Evolutionary conservation across 2,329 filamentous ascomycete species (phyloP), one percentile per base, ranked within the genome.

Genomic region (Diaporthe caulivora): DNA sequence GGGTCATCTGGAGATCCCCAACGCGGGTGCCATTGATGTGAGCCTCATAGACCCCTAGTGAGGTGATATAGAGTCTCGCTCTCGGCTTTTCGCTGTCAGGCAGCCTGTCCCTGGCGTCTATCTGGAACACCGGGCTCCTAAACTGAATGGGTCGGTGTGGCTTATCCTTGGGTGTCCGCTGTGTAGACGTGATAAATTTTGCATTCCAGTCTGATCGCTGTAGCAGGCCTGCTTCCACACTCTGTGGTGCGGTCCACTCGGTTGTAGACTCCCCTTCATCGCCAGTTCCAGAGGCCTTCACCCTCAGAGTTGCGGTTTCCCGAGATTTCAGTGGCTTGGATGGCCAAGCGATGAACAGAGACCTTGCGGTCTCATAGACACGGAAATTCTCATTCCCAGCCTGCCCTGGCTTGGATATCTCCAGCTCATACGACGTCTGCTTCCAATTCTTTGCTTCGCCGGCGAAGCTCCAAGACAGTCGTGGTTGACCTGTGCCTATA

Each of bases 1-100:
- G 85, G 24, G 84, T 81, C 77, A 85, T 78, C 47, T 75, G 75
- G n/a, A 78, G 75, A 49, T 81, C 78, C 0, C 79, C 79, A 8
- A 83, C 79, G 6, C 72, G 74, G n/a, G 75, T 74, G 2, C 83
- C 83, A 72, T 86, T 86, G 73, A 86, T 80, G 21, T 79, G 80
- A 0, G 79, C 82, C n/a, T 80, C 76, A 71, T 82, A 85, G 2
- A 84, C 78, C 6, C 83, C 83, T n/a, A 81, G 76, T 0, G 79
- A 79, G 0, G 83, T 83, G 58, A 83, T 70, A 24, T 76, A 76
- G 13, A 75, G 71, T 21, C 73, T 71, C 4, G 73, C 73, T 7
- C 69, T 69, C 1, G 15, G 57, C 29, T 40, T 42, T 7, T 62
- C 34, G 51, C 9, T 26, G 21, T 5, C 21, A 1, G 44, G 18